These are phyloP conservation scores for Chalciporus sp. DNA, from an alignment of 1,284 basidiomycete species.

Conservation along the genomic window DNA sequence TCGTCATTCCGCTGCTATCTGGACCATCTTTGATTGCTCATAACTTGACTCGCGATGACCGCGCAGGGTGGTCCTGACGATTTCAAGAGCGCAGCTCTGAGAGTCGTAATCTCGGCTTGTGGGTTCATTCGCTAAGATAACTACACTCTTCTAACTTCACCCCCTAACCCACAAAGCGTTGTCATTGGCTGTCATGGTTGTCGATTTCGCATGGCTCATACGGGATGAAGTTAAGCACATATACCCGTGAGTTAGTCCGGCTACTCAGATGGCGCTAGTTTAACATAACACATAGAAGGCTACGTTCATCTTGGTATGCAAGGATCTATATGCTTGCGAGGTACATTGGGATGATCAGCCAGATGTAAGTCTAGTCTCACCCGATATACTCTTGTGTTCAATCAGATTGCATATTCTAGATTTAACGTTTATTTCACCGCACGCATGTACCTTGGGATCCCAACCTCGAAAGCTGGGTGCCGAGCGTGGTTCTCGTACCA, in stretches of 20 bases:
- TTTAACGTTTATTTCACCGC: conserved; percentile 21
- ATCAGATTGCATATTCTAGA: neutral
- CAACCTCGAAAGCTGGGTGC: conserved; percentile 12
- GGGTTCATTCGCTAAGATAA: too few species aligned
- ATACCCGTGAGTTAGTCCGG: conserved; percentile 20
- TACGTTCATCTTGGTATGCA: conserved; percentile 11
- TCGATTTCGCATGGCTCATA: conserved; percentile 16
- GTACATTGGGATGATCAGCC: conserved; percentile 18
- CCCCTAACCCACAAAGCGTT: neutral
- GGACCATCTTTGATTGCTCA: too few species aligned
- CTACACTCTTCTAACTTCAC: neutral
- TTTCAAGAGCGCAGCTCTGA: too few species aligned
- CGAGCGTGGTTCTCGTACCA: conserved; percentile 23
- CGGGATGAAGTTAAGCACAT: conserved; percentile 19
- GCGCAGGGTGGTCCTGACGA: too few species aligned
- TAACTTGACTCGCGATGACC: too few species aligned
- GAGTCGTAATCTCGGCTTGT: too few species aligned
- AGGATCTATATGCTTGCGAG: conserved; percentile 14
- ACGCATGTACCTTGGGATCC: conserved; percentile 17
- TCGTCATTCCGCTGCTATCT: too few species aligned
- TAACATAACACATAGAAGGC: conserved; percentile 3
- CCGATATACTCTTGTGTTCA: neutral
- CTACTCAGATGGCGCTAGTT: neutral
- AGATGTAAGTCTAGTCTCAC: conserved; percentile 17
- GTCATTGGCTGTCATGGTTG: conserved; percentile 17